phyloP scores from a whole-genome alignment of 306 rosid species.

The Albizia julibrissin region DNA sequence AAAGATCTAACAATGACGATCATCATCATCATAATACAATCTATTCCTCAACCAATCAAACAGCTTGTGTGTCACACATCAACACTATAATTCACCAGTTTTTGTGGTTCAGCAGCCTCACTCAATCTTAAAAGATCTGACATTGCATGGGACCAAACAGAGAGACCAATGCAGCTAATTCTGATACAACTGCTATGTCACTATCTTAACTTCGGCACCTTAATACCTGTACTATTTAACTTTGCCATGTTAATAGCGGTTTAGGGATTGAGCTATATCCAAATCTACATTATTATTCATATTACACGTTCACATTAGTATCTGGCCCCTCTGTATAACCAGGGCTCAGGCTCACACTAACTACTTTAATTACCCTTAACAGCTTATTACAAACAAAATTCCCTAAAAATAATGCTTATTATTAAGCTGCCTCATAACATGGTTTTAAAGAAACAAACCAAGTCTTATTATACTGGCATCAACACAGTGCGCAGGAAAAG shows the following conservation, averaged over 20 bases:
- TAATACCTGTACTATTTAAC: background rate
- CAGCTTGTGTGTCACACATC: background rate
- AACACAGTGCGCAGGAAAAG: constrained; percentile 11
- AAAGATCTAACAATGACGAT: background rate
- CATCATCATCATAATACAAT: background rate
- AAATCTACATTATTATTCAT: too few relatives aligned
- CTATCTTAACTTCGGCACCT: background rate
- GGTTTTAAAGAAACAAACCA: background rate
- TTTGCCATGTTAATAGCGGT: background rate
- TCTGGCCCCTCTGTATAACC: too few relatives aligned
- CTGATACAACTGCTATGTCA: background rate
- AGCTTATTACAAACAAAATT: too few relatives aligned
- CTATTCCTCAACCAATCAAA: background rate
- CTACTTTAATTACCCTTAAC: too few relatives aligned
- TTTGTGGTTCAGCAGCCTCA: background rate
- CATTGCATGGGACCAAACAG: constrained; percentile 7
- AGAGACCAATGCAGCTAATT: constrained; percentile 8
- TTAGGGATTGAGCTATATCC: too few relatives aligned
- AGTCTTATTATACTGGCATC: constrained; percentile 7
- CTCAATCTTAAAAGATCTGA: background rate
- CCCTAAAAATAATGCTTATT: too few relatives aligned
- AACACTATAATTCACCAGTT: background rate
- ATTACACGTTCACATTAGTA: too few relatives aligned
- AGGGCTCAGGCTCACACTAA: too few relatives aligned
- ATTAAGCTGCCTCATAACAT: background rate